Conservation (phyloP, 352 stramenopile genomes). For the Phytophthora cryptogea region DNA sequence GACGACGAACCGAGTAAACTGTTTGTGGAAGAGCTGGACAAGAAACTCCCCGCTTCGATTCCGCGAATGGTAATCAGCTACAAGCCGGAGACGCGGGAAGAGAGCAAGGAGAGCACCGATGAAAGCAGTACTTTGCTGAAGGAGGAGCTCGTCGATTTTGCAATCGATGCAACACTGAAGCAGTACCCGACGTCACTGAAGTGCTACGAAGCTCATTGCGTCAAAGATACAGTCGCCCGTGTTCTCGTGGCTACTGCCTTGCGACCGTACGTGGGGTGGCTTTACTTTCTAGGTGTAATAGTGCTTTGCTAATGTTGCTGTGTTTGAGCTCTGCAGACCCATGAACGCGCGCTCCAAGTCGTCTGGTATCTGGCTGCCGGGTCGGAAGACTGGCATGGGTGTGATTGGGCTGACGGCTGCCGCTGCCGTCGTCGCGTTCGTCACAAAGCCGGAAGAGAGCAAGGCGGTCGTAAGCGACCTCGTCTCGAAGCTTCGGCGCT, state of each 20-base stretch:
- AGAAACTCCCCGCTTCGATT: constrained; percentile 56
- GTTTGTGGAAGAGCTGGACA: constrained; percentile 55
- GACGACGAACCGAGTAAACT: constrained; percentile 47
- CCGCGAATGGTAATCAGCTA: constrained; percentile 66
- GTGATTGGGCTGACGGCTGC: constrained; percentile 18
- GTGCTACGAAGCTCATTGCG: constrained; percentile 43
- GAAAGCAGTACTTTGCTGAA: constrained; percentile 22
- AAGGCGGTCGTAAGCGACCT: constrained; percentile 30
- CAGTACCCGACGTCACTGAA: constrained; percentile 48
- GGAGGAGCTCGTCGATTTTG: constrained; percentile 35
- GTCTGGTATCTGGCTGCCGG: constrained; percentile 30
- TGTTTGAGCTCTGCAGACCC: constrained; percentile 31
- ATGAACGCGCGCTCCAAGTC: constrained; percentile 57
- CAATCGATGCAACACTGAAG: constrained; percentile 59
- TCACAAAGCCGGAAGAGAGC: constrained; percentile 38
- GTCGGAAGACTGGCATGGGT: constrained; percentile 17
- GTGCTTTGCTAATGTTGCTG: neutral
- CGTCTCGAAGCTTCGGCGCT: constrained; percentile 33
- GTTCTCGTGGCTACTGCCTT: constrained; percentile 56
- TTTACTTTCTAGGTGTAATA: constrained; percentile 2
- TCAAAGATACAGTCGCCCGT: constrained; percentile 38
- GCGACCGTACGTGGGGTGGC: constrained; percentile 46
- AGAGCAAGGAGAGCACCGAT: constrained; percentile 14
- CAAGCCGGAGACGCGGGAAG: constrained; percentile 33
- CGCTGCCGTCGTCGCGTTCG: constrained; percentile 21